Evolutionary conservation across 371 early-diverging fungal species (phyloP).

Genomic region (Lichtheimia hyalospora): DNA sequence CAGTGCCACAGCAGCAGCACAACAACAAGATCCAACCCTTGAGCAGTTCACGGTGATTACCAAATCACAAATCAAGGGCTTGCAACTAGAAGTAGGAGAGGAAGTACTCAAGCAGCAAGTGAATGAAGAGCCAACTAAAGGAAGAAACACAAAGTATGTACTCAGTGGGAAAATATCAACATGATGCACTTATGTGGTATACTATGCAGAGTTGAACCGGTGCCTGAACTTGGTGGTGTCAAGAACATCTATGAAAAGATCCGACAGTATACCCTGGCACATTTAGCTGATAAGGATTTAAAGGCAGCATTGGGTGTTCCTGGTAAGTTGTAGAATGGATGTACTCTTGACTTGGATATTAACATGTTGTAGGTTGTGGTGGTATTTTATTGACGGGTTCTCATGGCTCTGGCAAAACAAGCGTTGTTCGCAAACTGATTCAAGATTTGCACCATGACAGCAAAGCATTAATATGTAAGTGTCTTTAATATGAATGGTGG

Average conservation of each 20-base stretch:
- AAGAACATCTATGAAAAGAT: constrained; percentile 41
- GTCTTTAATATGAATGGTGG: not conserved
- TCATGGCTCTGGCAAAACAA: constrained; percentile 87
- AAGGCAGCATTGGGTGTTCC: constrained; percentile 53
- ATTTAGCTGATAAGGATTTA: constrained; percentile 49
- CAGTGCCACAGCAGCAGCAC: constrained; percentile 16
- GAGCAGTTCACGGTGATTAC: constrained; percentile 39
- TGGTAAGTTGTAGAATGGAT: constrained; percentile 15
- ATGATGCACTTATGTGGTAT: not conserved
- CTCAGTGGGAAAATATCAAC: not conserved
- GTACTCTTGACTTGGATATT: not conserved
- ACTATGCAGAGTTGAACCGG: not conserved
- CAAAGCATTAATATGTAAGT: constrained; percentile 62
- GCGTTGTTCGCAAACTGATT: constrained; percentile 57
- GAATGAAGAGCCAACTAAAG: not conserved
- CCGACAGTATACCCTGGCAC: constrained; percentile 52
- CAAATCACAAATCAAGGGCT: constrained; percentile 26
- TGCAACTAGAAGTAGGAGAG: constrained; percentile 52
- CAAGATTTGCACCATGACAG: constrained; percentile 35
- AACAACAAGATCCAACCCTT: constrained; percentile 14
- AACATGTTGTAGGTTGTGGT: constrained; percentile 47
- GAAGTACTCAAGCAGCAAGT: constrained; percentile 20
- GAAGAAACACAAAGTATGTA: constrained; percentile 9
- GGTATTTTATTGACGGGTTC: constrained; percentile 82
- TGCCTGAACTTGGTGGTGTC: constrained; percentile 48